phyloP scores from a whole-genome alignment of 805 yeast species.

The Candida vartiovaarae region DNA sequence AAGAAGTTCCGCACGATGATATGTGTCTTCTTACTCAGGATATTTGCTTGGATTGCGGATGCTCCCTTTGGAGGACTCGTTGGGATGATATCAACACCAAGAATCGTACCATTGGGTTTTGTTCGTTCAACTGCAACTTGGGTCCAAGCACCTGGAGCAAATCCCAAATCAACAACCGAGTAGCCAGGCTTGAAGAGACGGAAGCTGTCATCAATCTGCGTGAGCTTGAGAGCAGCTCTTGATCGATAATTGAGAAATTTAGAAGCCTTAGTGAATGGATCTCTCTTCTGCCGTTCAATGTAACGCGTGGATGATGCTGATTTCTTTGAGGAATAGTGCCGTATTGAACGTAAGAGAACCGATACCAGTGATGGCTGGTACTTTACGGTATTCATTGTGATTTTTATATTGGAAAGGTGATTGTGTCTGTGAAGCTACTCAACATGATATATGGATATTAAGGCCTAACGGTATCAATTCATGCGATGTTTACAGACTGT shows the following conservation, averaged over 20 bases:
- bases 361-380: neutral
- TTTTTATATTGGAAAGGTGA: no score
- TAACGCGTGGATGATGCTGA: conserved; percentile 60
- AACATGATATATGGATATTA: no score
- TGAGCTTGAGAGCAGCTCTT: conserved; percentile 84
- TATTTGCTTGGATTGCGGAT: conserved; percentile 78
- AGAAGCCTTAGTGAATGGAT: conserved; percentile 62
- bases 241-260: conserved; percentile 57
- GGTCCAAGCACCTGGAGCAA: conserved; percentile 94
- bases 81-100: conserved; percentile 81
- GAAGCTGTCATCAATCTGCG: conserved; percentile 65
- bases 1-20: conserved; percentile 46
- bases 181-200: conserved; percentile 46
- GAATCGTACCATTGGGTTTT: conserved; percentile 43
- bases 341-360: conserved; percentile 2
- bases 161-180: conserved; percentile 80
- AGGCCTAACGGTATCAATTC: no score
- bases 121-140: conserved; percentile 65
- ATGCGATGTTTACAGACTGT: no score
- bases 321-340: conserved; percentile 19
- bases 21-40: conserved; percentile 63
- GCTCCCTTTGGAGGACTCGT: conserved; percentile 78
- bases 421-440: no score
- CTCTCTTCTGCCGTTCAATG: conserved; percentile 65
- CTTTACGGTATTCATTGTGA: no score